Evolutionary conservation across 768 basidiomycete species (phyloP), one percentile per base, ranked within the genome.

Genomic region (Leccinum variicolor): DNA sequence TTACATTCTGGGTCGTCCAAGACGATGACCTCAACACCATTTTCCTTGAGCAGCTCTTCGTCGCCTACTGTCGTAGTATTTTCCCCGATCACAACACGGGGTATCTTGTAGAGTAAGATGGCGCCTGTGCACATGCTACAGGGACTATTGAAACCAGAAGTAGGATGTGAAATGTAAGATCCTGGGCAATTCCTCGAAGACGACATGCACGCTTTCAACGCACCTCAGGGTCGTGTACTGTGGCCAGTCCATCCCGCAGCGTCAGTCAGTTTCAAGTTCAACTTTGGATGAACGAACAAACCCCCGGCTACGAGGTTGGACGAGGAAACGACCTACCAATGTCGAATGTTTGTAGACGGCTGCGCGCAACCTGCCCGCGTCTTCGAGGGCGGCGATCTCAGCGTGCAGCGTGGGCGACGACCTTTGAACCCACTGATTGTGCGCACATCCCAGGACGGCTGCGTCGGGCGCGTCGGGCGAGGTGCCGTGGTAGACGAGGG

Each of bases 101-200:
- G 82, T 39, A 88, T 86, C 49, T 80, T 80, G 71, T 84, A 87
- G 10, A 86, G 74, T n/a, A 84, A 56, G 23, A 84, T 81, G 1
- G 85, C 80, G 5, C 85, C 86, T 1, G 80, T 77, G 63, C 86
- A 87, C 86, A 87, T 86, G 52, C 73, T 77, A 62, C 86, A 87
- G 2, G 86, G 87, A 45, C 82, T 49, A n/a, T 49, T 21, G 11
- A 13, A 43, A 21, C n/a, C 41, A 43, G 19, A 43, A n/a, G 4
- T n/a, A n/a, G 17, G 17, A 26, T 1, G 13, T 43, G 11, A 43
- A 21, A 13, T 43, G 31, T 21, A 0, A 3, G 19, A 6, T 41
- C 39, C n/a, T 1, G 17, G 1, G n/a, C n/a, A 41, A 39, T 43
- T 19, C 19, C 41, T 43, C n/a, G n/a, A 19, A 43, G 41, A 43